Evolutionary conservation across 345 rosid species (phyloP), one percentile per base, ranked within the genome.

Genomic region (Hevea brasiliensis): DNA sequence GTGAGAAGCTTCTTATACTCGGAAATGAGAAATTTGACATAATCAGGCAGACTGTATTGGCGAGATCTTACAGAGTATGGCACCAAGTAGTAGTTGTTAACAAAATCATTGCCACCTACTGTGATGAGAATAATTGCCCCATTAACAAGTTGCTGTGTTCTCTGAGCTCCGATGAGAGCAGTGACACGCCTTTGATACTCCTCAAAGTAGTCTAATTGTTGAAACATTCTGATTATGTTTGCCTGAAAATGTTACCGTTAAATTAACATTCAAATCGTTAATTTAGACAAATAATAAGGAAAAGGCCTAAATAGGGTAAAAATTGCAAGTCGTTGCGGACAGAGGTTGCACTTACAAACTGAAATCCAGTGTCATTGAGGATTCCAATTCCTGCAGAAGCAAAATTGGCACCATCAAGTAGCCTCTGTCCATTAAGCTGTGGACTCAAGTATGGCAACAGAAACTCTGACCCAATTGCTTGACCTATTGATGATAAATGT

Each of bases 341-440:
- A 32, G 4, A 32, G 37, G 4, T 32, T 13, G 21, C 17, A 35
- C 80, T 71, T 69, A 78, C 81, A 56, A 78, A 78, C 40, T 78
- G 81, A 58, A 78, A 20, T 35, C 81, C 81, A 47, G 81, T 78
- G 61, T 78, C 81, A 63, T 68, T 78, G 54, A 78, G 81, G 51
- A 78, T 57, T 45, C 81, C 81, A 44, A 78, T 74, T 37, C 81
- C 81, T 63, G 81, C 81, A 3, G 81, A 78, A 40, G 81, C 81
- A 69, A 78, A 78, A 64, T 78, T 78, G 23, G 81, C 81, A 57
- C 81, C 81, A 64, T 17, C 54, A 11, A 78, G 74, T 9, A 78
- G 74, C 26, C 50, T 64, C 17, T 44, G 13, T 7, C 81, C 81
- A 1, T 5, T 47, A 6, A 78, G 71, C 60, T 69, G 18, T 1